phyloP scores from a whole-genome alignment of 2,329 filamentous ascomycete genomes.

The Tolypocladium sp. region DNA sequence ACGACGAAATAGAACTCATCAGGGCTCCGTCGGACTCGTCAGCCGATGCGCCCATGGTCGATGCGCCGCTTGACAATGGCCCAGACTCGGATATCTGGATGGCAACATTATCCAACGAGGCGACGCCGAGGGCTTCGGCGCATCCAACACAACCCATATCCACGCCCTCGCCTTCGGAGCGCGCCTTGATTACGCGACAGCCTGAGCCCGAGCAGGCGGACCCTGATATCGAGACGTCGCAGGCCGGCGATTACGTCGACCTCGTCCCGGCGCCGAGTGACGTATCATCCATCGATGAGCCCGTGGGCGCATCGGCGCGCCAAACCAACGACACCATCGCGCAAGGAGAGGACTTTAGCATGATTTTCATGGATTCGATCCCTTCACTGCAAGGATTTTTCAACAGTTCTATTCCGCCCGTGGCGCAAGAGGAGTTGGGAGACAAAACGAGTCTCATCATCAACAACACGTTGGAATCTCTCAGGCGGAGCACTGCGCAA shows the following conservation, averaged over 20 bases:
- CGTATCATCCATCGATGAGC: slow-evolving; percentile 22
- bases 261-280: slow-evolving; percentile 21
- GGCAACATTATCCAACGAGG: slow-evolving; percentile 27
- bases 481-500: slow-evolving; percentile 25
- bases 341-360: slow-evolving; percentile 48
- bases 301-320: slow-evolving; percentile 10
- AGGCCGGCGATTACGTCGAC: slow-evolving; percentile 17
- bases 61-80: slow-evolving; percentile 7
- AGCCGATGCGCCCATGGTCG: slow-evolving; percentile 2
- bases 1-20: slow-evolving; percentile 20
- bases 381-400: slow-evolving; percentile 38
- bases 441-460: slow-evolving; percentile 49
- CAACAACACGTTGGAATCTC: slow-evolving; percentile 42
- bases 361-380: slow-evolving; percentile 48
- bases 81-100: slow-evolving; percentile 37
- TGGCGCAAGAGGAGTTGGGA: slow-evolving; percentile 36
- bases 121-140: slow-evolving; percentile 21
- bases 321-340: slow-evolving; percentile 31
- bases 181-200: background rate
- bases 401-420: slow-evolving; percentile 20
- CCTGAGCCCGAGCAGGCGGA: slow-evolving; percentile 2
- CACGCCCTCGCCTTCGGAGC: slow-evolving; percentile 2
- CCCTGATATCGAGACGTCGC: slow-evolving; percentile 7
- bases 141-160: slow-evolving; percentile 4
- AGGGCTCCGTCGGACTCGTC: slow-evolving; percentile 3